Evolutionary conservation across 2,329 filamentous ascomycete species (phyloP), one percentile per base, ranked within the genome.

Genomic region (Pseudogymnoascus sp.): DNA sequence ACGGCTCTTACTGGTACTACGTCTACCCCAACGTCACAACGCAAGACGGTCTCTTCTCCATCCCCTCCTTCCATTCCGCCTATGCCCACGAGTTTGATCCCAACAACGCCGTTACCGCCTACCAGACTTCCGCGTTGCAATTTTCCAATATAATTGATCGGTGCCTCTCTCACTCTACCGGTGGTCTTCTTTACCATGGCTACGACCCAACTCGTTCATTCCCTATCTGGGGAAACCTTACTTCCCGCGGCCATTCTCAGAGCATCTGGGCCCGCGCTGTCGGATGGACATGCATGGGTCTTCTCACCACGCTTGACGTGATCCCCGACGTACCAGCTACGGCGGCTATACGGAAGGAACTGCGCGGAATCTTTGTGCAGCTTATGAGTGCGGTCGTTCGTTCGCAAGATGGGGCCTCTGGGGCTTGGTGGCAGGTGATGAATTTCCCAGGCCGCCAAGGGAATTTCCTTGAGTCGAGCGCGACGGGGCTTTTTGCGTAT

Each of bases 401-500:
- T 21, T 25, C 25, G 12, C 60, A 61, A 33, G 60, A 61, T 23
- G 11, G 4, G 21, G 35, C 73, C 1, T 73, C 74, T 5, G 73
- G 69, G 16, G 77, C 75, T 75, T 77, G 75, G 74, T 52, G 45
- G 45, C 71, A 76, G 64, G 66, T 77, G n/a, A 66, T 77, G 67
- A 67, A 68, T 43, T 40, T 63, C 25, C 63, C 63, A n/a, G 68
- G 67, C 1, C 63, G 62, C 11, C 65, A 63, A 38, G 71, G 71
- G 7, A 76, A 76, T 63, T 76, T 75, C 62, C 73, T 76, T 63
- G 75, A 76, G 68, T 73, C 71, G 21, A 75, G 74, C 62, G 72
- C 66, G 18, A 73, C 67, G 1, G 73, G 74, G 31, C 75, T 76
- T 73, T 77, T 76, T 64, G 67, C 73, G 2, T 76, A 76, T 58